Evolutionary conservation across 306 rosid species (phyloP).

Genomic region (Quercus berberidifolia): DNA sequence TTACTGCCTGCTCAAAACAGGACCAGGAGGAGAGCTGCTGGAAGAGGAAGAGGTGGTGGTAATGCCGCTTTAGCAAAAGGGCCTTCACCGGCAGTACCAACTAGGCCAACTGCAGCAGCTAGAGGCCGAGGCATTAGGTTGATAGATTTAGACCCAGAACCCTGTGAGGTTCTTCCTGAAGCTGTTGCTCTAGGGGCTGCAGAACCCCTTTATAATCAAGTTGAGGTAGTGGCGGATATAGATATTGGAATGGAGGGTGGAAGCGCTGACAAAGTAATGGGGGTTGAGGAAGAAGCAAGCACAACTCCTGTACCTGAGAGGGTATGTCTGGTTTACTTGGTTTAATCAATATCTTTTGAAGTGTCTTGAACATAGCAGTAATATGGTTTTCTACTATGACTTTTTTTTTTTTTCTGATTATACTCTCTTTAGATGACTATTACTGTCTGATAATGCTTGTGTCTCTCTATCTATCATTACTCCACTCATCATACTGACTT

Average conservation of each 20-base stretch:
- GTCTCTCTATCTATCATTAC: not conserved
- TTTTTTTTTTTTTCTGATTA: not conserved
- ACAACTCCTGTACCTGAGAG: constrained; percentile 81
- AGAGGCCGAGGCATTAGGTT: constrained; percentile 91
- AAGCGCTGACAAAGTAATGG: constrained; percentile 68
- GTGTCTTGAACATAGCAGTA: not conserved
- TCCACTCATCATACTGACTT: constrained; percentile 1
- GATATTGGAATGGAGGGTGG: constrained; percentile 77
- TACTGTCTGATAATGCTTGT: not conserved
- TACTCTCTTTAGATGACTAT: constrained; percentile 1
- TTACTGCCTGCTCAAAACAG: constrained; percentile 62
- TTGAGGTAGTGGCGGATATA: constrained; percentile 67
- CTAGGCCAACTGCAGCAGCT: constrained; percentile 84
- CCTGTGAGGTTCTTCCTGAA: constrained; percentile 61
- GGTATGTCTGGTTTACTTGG: constrained; percentile 43
- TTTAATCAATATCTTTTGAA: constrained; percentile 20
- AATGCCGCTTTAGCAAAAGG: constrained; percentile 82
- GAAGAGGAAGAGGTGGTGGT: constrained; percentile 85
- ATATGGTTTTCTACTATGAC: constrained; percentile 9
- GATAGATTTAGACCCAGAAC: constrained; percentile 79
- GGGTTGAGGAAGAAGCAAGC: constrained; percentile 75
- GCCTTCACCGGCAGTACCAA: constrained; percentile 68
- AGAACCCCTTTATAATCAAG: constrained; percentile 50
- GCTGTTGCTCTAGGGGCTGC: constrained; percentile 62
- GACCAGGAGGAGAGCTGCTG: constrained; percentile 77